Conservation (phyloP, 1,284 basidiomycete species). For the Inonotus obliquus region DNA sequence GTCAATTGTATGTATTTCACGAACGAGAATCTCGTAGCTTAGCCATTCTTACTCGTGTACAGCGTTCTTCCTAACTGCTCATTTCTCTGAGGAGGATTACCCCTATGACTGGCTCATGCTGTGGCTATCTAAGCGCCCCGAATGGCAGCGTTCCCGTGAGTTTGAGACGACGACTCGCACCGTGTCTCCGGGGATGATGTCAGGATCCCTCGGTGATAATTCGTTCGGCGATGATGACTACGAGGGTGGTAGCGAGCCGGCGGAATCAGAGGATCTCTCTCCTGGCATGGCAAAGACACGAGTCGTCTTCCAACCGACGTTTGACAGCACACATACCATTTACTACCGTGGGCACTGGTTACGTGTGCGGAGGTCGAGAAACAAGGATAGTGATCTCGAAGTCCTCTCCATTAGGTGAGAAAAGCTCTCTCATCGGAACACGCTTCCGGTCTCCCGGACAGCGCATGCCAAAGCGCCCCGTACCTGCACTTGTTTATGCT, state of each 20-base stretch:
- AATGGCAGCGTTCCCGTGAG: slow-evolving; percentile 80
- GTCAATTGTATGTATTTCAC: slow-evolving; percentile 56
- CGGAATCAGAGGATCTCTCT: slow-evolving; percentile 40
- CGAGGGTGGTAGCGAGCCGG: slow-evolving; percentile 35
- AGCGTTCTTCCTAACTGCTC: slow-evolving; percentile 84
- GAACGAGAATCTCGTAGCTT: slow-evolving; percentile 15
- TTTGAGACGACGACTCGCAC: slow-evolving; percentile 79
- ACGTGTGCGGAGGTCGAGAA: slow-evolving; percentile 62
- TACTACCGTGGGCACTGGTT: slow-evolving; percentile 80
- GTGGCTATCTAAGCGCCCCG: slow-evolving; percentile 40
- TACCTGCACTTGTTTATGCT: slow-evolving; percentile 8
- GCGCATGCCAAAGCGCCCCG: slow-evolving; percentile 11
- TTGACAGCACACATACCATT: slow-evolving; percentile 79
- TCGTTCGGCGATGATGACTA: slow-evolving; percentile 62
- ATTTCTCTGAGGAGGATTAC: slow-evolving; percentile 81
- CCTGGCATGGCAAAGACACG: slow-evolving; percentile 68
- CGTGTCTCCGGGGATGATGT: slow-evolving; percentile 47
- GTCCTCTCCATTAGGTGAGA: slow-evolving; percentile 65
- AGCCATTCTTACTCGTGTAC: slow-evolving; percentile 13
- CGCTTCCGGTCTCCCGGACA: slow-evolving; percentile 8
- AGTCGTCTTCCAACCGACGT: slow-evolving; percentile 79
- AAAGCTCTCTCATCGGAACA: not conserved
- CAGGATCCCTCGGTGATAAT: slow-evolving; percentile 44
- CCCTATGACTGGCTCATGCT: slow-evolving; percentile 59
- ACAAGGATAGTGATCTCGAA: slow-evolving; percentile 62